Evolutionary conservation across 2,329 filamentous ascomycete species (phyloP).

Genomic region (Penicillium hesseltinei): DNA sequence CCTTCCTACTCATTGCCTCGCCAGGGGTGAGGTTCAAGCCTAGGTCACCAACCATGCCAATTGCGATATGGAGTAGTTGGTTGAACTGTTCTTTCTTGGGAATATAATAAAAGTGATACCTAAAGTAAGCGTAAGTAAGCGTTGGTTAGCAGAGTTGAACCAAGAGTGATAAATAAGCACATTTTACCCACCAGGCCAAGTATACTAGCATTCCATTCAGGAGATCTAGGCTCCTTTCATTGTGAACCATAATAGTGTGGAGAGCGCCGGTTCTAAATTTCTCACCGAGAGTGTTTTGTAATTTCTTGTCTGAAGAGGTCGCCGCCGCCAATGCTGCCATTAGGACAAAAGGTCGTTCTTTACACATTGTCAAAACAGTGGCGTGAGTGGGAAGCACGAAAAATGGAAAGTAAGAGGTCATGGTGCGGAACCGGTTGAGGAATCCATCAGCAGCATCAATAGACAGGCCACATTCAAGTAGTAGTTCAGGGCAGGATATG

Average conservation of each 20-base stretch:
- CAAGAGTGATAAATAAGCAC: background rate
- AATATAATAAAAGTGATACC: background rate
- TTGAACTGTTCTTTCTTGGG: background rate
- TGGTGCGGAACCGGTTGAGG: background rate
- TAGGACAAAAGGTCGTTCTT: background rate
- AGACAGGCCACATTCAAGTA: background rate
- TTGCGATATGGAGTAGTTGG: background rate
- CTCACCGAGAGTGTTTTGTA: background rate
- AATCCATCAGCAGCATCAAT: background rate
- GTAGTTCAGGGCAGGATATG: background rate
- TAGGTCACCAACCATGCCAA: background rate
- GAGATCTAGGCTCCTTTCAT: slow-evolving; percentile 2
- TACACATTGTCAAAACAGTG: background rate
- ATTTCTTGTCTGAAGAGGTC: background rate
- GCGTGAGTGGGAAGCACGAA: background rate
- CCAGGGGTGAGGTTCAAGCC: background rate
- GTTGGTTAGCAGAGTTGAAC: background rate
- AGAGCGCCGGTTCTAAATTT: background rate
- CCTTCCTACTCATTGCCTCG: background rate
- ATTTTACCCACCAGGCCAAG: background rate
- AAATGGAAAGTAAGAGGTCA: background rate
- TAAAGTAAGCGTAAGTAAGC: background rate
- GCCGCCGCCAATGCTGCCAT: background rate
- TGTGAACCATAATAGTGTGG: background rate
- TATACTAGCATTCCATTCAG: background rate